Evolutionary conservation across 2,329 filamentous ascomycete species (phyloP).

Genomic region (Fusarium staphyleae): DNA sequence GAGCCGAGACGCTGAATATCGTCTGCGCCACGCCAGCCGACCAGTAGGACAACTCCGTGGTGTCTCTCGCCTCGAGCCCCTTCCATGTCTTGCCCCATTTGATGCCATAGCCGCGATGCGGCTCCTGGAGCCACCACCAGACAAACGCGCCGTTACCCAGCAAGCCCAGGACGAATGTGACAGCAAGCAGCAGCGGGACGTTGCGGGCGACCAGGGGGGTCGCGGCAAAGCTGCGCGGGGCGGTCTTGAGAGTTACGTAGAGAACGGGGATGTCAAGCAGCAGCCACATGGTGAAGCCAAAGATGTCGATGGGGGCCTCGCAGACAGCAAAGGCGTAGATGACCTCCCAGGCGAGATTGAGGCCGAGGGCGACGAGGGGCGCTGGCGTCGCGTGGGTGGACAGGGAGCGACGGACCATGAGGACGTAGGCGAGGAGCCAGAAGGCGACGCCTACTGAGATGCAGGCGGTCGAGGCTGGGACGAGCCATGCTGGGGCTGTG

Average conservation of each 20-base stretch:
- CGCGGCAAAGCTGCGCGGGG: slow-evolving; percentile 51
- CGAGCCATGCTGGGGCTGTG: slow-evolving; percentile 48
- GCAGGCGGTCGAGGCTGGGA: slow-evolving; percentile 46
- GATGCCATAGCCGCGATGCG: slow-evolving; percentile 50
- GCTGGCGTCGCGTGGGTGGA: slow-evolving; percentile 57
- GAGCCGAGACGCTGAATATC: slow-evolving; percentile 48
- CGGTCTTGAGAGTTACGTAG: slow-evolving; percentile 54
- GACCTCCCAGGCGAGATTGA: slow-evolving; percentile 61
- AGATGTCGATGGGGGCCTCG: slow-evolving; percentile 52
- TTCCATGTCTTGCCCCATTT: slow-evolving; percentile 56
- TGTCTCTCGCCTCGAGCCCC: slow-evolving; percentile 52
- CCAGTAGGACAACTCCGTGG: slow-evolving; percentile 59
- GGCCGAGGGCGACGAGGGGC: slow-evolving; percentile 55
- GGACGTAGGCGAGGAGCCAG: slow-evolving; percentile 55
- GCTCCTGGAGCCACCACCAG: slow-evolving; percentile 55
- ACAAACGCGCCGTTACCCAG: slow-evolving; percentile 53
- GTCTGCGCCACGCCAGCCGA: slow-evolving; percentile 55
- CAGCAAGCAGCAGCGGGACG: slow-evolving; percentile 47
- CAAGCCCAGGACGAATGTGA: slow-evolving; percentile 48
- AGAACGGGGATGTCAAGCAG: slow-evolving; percentile 57
- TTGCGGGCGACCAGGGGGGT: slow-evolving; percentile 53
- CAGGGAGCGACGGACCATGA: slow-evolving; percentile 56
- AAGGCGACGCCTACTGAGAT: slow-evolving; percentile 49
- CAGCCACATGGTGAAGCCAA: slow-evolving; percentile 57
- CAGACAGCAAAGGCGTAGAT: slow-evolving; percentile 57